Evolutionary conservation across 192 early-diverging fungal species (phyloP).

Genomic region (Linnemannia schmuckeri): DNA sequence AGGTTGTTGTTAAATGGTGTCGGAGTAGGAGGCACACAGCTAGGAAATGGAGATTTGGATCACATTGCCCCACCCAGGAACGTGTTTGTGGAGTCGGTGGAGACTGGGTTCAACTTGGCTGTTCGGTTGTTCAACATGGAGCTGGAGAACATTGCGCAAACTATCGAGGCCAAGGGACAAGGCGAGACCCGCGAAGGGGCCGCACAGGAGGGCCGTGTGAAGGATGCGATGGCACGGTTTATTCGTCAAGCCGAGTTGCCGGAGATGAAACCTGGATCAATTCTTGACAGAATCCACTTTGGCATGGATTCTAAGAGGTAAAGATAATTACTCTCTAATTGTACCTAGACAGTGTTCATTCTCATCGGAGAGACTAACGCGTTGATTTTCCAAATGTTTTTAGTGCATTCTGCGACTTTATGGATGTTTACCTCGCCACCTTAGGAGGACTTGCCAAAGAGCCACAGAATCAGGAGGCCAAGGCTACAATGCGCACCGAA

Average conservation of each 20-base stretch:
- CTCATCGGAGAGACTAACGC: background rate
- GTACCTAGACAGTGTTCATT: background rate
- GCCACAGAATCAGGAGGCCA: slow-evolving; percentile 14
- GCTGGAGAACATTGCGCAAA: slow-evolving; percentile 29
- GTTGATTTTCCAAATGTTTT: background rate
- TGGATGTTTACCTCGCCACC: slow-evolving; percentile 25
- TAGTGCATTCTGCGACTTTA: slow-evolving; percentile 33
- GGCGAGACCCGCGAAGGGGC: slow-evolving; percentile 37
- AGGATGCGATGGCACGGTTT: slow-evolving; percentile 39
- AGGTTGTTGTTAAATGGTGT: slow-evolving; percentile 9
- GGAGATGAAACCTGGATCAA: slow-evolving; percentile 21
- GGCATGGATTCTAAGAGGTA: slow-evolving; percentile 36
- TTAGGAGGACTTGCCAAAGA: slow-evolving; percentile 28
- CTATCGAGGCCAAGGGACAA: slow-evolving; percentile 30
- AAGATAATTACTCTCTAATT: background rate
- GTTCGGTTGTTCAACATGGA: slow-evolving; percentile 28
- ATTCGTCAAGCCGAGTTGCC: slow-evolving; percentile 26
- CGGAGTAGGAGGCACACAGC: background rate
- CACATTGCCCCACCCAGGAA: background rate
- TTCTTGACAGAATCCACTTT: slow-evolving; percentile 30
- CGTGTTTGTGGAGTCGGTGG: slow-evolving; percentile 25
- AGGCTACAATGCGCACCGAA: background rate
- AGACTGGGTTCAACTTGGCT: slow-evolving; percentile 32
- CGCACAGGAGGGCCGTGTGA: slow-evolving; percentile 27
- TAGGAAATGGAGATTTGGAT: background rate